A percentile compares a stretch with the other conserved stretches of the same genome.
Conservation (phyloP, 306 rosid species). For the Vicia faba region DNA sequence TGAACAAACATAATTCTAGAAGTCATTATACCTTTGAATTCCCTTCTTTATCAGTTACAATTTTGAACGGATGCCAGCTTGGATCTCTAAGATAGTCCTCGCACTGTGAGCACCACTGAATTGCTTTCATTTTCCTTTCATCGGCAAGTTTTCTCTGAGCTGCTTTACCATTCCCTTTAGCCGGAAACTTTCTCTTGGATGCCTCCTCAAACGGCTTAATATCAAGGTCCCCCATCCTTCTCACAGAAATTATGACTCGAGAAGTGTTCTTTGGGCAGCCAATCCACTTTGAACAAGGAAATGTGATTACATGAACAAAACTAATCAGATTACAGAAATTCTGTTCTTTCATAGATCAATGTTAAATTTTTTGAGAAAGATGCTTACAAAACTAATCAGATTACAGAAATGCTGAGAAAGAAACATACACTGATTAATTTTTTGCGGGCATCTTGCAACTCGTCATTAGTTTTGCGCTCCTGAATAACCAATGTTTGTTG, state of each 20-base stretch:
- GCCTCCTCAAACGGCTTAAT: constrained; percentile 51
- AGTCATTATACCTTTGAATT: constrained; percentile 38
- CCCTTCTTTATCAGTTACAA: constrained; percentile 39
- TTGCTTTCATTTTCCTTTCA: constrained; percentile 45
- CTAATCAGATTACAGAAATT: background rate
- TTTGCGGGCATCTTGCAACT: constrained; percentile 84
- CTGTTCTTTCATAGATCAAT: background rate
- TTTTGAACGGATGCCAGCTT: constrained; percentile 81
- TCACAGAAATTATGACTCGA: constrained; percentile 48
- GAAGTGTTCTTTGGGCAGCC: background rate
- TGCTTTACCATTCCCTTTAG: constrained; percentile 48
- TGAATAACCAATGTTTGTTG: constrained; percentile 54
- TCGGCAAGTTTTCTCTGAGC: constrained; percentile 6
- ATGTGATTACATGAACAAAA: constrained; percentile 17
- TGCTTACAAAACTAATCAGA: background rate
- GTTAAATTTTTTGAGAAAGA: no score
- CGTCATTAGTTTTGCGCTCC: constrained; percentile 75
- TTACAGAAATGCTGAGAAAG: background rate
- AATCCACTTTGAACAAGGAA: constrained; percentile 47
- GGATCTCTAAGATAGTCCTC: constrained; percentile 67
- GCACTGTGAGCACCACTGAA: constrained; percentile 56
- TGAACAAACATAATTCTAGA: constrained; percentile 7
- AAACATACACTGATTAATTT: constrained; percentile 57
- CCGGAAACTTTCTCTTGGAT: constrained; percentile 40
- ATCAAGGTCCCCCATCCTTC: constrained; percentile 53